Base-by-base conservation (phyloP, 768 basidiomycete genomes). In the Rhizopogon salebrosus region DNA sequence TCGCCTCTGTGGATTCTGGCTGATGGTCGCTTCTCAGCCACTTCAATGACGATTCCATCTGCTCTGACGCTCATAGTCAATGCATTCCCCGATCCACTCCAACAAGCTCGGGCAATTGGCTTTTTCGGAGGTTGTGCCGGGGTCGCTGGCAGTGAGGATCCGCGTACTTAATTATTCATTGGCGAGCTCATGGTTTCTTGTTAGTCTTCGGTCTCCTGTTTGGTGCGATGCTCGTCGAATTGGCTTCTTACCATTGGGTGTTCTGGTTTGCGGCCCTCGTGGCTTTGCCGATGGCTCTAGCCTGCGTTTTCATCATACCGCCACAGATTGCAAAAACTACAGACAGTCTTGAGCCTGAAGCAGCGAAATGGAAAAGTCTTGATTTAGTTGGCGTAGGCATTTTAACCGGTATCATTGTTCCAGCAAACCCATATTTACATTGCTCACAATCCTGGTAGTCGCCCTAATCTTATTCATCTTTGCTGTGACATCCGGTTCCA, bases 1-100 rank as follows among this genome's bases (percentile, higher is more conserved):
- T 14, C 9, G 14, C 34, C 6, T n/a, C 0, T 18, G 9, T 46
- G 3, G 27, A 14, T 22, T 51, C 14, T 42, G 7, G 18, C 38
- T 59, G 3, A 65, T n/a, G 20, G 1, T 49, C n/a, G 13, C 6
- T 37, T 26, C 49, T 55, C 67, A 70, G 76, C 70, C 11, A 79
- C 76, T 18, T 70, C 79, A 1, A 63, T 80, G 67, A 77, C 76
- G 8, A 72, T 80, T 35, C 80, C 80, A 2, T 76, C 79, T 3
- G 75, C 79, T 6, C 63, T 77, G n/a, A 65, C 73, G 36, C 67
- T 83, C 31, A 70, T 82, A 22, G 76, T 81, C 6, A 70, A 73
- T 40, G 65, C 78, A 57, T 83, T 76, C 62, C 75, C 79, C 0
- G 72, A 77, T 11, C 74, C 74, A 6, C 56, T 54, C 5, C 69